Base-by-base conservation (phyloP, 176 grass and related monocot genomes). In the Oryza australiensis region DNA sequence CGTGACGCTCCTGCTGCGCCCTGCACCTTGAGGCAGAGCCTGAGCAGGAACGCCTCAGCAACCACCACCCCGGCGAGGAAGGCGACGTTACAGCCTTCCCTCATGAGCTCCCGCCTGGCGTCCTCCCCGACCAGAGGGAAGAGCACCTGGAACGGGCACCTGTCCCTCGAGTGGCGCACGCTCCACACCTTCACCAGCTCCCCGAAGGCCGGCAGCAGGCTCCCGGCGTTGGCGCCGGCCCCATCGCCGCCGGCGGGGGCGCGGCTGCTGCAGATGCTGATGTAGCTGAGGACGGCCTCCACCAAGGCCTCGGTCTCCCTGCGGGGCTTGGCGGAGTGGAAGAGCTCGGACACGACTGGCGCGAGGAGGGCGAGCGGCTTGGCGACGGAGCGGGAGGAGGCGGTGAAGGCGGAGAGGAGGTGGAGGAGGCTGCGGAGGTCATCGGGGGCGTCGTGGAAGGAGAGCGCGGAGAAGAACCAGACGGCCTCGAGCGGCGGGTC, bases 121-220 rank as follows among this genome's bases (percentile, higher is more conserved):
- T 99, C 91, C 13, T 89, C 89, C 71, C 89, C 90, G 3, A 88
- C 88, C 4, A 95, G 86, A 34, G 93, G 93, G 85, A 99, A 96
- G 14, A 99, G 75, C 76, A 90, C 82, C 75, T 82, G 84, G 75
- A 99, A 88, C 33, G 80, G 78, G 70, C 90, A 88, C 51, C 77
- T 83, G 62, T 73, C 83, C 84, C 15, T 84, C 0, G 85, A 83
- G 62, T 94, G 87, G 26, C 73, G 87, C 83, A 93, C 89, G 6
- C 87, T 95, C 97, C 97, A 99, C 73, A 99, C 85, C 79, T 87
- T 87, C 86, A 95, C 91, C 45, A 96, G 91, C 72, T 99, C 97
- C 27, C 74, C 74, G 40, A 99, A 95, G 5, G 85, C 79, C 51
- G 93, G 91, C 70, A 95, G 86, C 46, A 95, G 81, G 14, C 24